phyloP scores from a whole-genome alignment of 225 moss, liverwort and hornwort genomes.

The Pseudisothecium myosuroides region DNA sequence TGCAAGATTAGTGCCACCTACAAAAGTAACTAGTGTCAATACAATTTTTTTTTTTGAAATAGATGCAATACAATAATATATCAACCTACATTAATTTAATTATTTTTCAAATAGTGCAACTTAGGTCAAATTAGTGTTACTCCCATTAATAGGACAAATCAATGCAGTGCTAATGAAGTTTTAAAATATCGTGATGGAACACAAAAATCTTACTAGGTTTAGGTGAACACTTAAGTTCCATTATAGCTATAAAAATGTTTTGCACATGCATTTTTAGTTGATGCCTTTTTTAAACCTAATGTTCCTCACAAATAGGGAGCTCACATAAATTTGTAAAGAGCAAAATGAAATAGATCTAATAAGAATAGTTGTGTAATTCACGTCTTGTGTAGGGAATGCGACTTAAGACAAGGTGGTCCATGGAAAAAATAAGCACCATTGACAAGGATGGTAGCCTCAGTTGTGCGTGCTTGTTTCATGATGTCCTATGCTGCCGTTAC shows the following conservation, averaged over 20 bases:
- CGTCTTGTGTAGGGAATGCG: not conserved
- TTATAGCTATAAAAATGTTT: not conserved
- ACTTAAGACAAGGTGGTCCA: not conserved
- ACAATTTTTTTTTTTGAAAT: not conserved
- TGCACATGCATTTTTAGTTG: not conserved
- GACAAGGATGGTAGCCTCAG: not conserved
- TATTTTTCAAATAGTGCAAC: not conserved
- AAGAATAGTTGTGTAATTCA: not conserved
- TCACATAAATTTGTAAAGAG: not conserved
- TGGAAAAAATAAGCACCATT: too few species aligned
- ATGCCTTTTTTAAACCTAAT: not conserved
- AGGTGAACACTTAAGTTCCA: not conserved
- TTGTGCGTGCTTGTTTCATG: not conserved
- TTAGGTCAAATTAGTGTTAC: not conserved
- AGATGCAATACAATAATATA: not conserved
- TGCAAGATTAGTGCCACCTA: not conserved
- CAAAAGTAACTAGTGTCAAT: not conserved
- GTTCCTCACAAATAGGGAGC: not conserved
- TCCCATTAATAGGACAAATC: not conserved
- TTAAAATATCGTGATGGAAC: not conserved
- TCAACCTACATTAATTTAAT: not conserved
- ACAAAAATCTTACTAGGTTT: not conserved
- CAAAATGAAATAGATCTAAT: not conserved
- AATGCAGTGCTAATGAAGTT: not conserved
- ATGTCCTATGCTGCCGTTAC: not conserved